Evolutionary conservation across 768 basidiomycete species (phyloP).

Genomic region (Hypsizygus marmoreus): DNA sequence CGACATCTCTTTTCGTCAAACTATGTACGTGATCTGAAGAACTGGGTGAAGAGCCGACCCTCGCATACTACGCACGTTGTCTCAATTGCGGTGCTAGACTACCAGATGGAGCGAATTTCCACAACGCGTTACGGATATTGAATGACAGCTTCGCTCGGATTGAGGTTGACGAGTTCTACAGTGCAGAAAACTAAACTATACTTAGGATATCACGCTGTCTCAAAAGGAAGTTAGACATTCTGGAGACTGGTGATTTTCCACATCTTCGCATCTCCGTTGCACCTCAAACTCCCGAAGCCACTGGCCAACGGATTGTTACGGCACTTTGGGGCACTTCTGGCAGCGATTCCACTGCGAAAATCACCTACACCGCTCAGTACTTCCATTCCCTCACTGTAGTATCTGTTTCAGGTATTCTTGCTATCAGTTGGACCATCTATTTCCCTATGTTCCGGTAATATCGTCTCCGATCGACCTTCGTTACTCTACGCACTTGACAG

Average conservation of each 20-base stretch:
- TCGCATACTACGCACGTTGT: conserved; percentile 38
- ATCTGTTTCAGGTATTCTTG: conserved; percentile 40
- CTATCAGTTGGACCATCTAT: conserved; percentile 56
- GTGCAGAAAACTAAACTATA: conserved; percentile 21
- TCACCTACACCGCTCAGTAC: background rate
- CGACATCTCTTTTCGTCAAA: background rate
- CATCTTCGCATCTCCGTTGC: conserved; percentile 2
- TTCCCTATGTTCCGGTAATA: conserved; percentile 40
- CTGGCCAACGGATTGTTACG: conserved; percentile 20
- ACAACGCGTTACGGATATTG: no score
- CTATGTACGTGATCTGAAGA: conserved; percentile 1
- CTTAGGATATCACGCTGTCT: conserved; percentile 25
- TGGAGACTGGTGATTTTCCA: conserved; percentile 19
- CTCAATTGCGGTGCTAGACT: conserved; percentile 13
- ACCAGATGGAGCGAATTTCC: no score
- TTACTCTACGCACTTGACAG: conserved; percentile 45
- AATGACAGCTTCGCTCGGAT: no score
- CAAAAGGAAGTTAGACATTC: conserved; percentile 18
- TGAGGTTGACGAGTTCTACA: conserved; percentile 19
- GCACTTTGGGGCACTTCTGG: background rate
- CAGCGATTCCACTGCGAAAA: background rate
- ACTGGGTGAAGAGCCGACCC: conserved; percentile 35
- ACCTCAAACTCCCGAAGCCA: background rate
- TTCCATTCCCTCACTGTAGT: background rate
- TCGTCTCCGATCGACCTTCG: conserved; percentile 27